These are phyloP conservation scores for Podospora conica DNA, from an alignment of 495 filamentous ascomycete genomes.

Conservation along the genomic window DNA sequence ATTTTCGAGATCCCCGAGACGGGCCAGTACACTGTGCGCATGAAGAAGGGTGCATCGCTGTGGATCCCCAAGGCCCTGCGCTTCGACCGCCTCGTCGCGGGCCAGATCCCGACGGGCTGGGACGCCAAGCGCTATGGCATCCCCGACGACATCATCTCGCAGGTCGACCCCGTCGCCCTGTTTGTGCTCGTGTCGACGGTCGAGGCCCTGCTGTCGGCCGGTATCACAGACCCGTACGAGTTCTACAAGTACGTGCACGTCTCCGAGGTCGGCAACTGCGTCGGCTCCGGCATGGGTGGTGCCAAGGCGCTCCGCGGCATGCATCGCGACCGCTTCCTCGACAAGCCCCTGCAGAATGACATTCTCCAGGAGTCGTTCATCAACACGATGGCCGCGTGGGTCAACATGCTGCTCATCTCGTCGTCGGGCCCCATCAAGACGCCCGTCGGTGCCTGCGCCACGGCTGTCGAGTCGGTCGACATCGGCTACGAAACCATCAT, in stretches of 20 bases:
- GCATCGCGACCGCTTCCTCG: conserved; percentile 96
- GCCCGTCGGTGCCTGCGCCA: conserved; percentile 94
- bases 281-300: conserved; percentile 96
- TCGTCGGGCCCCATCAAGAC: conserved; percentile 99
- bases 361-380: conserved; percentile 99
- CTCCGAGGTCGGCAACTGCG: conserved; percentile 95
- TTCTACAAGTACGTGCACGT: conserved; percentile 99
- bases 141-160: conserved; percentile 93
- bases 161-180: conserved; percentile 93
- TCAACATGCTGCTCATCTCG: conserved; percentile 96
- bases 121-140: conserved; percentile 92
- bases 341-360: conserved; percentile 98
- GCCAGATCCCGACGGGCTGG: conserved; percentile 96
- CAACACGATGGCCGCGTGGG: conserved; percentile 99
- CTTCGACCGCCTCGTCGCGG: conserved; percentile 95
- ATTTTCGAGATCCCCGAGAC: conserved; percentile 94
- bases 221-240: conserved; percentile 99
- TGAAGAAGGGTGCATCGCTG: conserved; percentile 90
- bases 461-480: conserved; percentile 93
- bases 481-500: conserved; percentile 97
- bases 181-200: conserved; percentile 91
- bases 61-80: conserved; percentile 93
- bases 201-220: conserved; percentile 81
- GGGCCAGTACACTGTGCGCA: conserved; percentile 86
- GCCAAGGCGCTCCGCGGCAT: conserved; percentile 87